These are phyloP conservation scores for Myxozyma neglecta DNA, from an alignment of 805 yeast genomes.

Conservation along the genomic window DNA sequence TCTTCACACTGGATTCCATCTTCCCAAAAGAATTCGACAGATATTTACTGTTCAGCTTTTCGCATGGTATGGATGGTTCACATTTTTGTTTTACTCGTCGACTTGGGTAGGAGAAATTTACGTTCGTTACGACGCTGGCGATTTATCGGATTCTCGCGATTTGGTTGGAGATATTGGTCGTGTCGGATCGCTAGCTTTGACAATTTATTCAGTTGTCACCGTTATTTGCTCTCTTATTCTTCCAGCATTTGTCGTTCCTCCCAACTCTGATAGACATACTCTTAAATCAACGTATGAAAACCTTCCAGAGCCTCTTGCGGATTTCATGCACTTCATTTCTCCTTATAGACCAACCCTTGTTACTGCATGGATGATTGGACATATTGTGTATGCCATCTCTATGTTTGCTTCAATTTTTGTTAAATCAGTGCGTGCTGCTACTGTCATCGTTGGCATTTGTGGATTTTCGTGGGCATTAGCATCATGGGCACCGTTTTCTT, in stretches of 20 bases:
- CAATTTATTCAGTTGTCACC: constrained; percentile 28
- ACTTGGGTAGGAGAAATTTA: constrained; percentile 67
- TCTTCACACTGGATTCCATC: constrained; percentile 24
- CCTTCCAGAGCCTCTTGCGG: constrained; percentile 18
- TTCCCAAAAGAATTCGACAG: constrained; percentile 53
- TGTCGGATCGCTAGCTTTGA: constrained; percentile 29
- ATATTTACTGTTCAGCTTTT: constrained; percentile 60
- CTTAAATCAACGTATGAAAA: constrained; percentile 16
- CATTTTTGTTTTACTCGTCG: constrained; percentile 63
- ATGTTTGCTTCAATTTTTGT: constrained; percentile 31
- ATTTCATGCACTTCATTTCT: constrained; percentile 16
- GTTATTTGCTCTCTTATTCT: constrained; percentile 25
- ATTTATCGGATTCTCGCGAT: constrained; percentile 22
- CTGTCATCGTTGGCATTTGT: constrained; percentile 27
- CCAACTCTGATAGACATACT: constrained; percentile 18
- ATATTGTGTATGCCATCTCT: constrained; percentile 24
- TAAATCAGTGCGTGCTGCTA: constrained; percentile 24
- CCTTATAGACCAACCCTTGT: constrained; percentile 30
- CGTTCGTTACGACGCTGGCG: constrained; percentile 33
- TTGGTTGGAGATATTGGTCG: constrained; percentile 31
- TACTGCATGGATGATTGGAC: constrained; percentile 27
- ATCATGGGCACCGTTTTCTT: constrained; percentile 31
- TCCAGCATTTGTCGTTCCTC: constrained; percentile 26
- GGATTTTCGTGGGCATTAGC: constrained; percentile 32
- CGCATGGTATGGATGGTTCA: constrained; percentile 72